These are phyloP conservation scores for Castanea mollissima DNA, from an alignment of 306 rosid genomes.

Conservation along the genomic window DNA sequence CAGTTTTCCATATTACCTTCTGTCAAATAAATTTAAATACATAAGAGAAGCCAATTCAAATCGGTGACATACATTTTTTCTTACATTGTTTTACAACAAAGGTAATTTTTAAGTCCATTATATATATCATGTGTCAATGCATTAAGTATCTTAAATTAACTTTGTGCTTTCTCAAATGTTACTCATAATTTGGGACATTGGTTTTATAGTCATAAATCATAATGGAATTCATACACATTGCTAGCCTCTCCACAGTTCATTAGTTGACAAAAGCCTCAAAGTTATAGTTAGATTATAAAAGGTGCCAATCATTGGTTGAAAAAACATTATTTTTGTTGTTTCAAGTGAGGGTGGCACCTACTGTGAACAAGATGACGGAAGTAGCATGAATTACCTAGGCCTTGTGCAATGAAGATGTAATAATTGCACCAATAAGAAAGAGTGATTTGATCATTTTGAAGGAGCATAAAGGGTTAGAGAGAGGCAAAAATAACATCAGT, in stretches of 20 bases:
- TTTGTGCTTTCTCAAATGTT: neutral
- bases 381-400: no score
- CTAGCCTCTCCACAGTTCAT: neutral
- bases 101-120: neutral
- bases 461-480: no score
- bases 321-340: neutral
- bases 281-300: neutral
- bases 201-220: neutral
- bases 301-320: no score
- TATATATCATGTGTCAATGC: neutral
- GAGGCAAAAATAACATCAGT: no score
- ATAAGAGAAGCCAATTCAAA: neutral
- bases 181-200: neutral
- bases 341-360: neutral
- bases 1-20: neutral
- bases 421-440: neutral
- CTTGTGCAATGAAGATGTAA: neutral
- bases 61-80: neutral
- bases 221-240: neutral
- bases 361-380: neutral
- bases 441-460: neutral
- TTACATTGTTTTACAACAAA: neutral
- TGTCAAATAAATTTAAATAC: neutral
- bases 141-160: neutral
- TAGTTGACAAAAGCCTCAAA: neutral